Evolutionary conservation across 805 yeast genomes (phyloP), one percentile per base, ranked within the genome.

Genomic region (Wickerhamiella musiphila): DNA sequence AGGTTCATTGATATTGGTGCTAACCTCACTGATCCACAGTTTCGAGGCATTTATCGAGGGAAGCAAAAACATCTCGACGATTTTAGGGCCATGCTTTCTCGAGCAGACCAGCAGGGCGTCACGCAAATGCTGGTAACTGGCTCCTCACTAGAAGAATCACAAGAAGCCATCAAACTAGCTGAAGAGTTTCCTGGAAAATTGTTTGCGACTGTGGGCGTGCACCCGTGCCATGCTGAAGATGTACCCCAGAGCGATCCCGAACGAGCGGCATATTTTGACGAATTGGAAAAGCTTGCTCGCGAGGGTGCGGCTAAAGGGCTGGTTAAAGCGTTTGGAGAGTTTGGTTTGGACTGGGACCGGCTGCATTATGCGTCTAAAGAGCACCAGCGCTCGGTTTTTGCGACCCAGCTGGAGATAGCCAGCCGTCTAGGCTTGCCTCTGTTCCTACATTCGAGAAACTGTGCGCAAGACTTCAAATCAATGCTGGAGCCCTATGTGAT

Each of bases 261-360:
- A 18, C 29, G 29, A 18, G 61, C 54, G 3, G 45, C 45, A 2
- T 73, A 73, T 42, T 47, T 78, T 22, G 45, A 50, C 3, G 49
- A 60, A 17, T 52, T 90, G 28, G 62, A 65, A 38, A 42, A 54
- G 2, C 42, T 76, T n/a, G 68, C 71, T 0, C 37, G 52, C 5
- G 43, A 55, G 1, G 78, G 82, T 4, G 49, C 54, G 19, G 47
- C 57, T 6, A 41, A 48, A 10, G 77, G 77, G 1, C 44, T 57
- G 3, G 76, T 90, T 18, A 67, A 66, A 45, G 90, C 94, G 1
- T 75, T 84, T 56, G 99, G 99, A 10, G 99, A 90, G 54, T 71
- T 90, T 31, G 99, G 99, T 0, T 60, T 90, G 29, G 99, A 90
- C 50, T 86, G 84, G 50, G 99, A 90, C 53, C 59, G 99, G 37